A percentile compares a stretch with the other conserved stretches of the same genome.
phyloP scores from a whole-genome alignment of 495 filamentous ascomycete species.

The Penicillium bovifimosum region DNA sequence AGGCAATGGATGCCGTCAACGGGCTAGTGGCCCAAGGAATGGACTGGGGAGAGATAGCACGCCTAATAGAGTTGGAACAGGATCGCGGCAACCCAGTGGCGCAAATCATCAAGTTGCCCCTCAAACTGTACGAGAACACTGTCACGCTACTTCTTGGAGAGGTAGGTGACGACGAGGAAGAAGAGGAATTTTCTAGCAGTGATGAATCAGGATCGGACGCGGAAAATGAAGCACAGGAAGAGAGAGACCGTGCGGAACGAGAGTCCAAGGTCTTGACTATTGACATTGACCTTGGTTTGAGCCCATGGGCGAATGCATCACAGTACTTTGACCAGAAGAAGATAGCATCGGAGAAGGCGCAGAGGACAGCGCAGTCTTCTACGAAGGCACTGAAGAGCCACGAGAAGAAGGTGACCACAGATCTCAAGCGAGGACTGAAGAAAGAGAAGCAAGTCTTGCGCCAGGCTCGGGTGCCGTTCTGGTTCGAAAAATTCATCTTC shows the following conservation, averaged over 20 bases:
- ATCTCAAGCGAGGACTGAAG: constrained; percentile 80
- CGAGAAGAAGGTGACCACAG: constrained; percentile 77
- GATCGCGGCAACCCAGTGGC: constrained; percentile 77
- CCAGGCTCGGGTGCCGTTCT: constrained; percentile 72
- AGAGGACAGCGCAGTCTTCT: constrained; percentile 79
- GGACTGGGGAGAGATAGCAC: constrained; percentile 92
- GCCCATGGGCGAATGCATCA: constrained; percentile 81
- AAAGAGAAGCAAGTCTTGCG: constrained; percentile 87
- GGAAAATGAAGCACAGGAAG: constrained; percentile 43
- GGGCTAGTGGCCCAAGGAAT: constrained; percentile 84
- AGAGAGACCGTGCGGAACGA: constrained; percentile 30
- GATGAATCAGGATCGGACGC: constrained; percentile 61
- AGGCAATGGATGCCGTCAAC: constrained; percentile 87
- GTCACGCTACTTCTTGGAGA: constrained; percentile 76
- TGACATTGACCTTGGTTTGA: constrained; percentile 77
- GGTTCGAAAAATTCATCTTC: constrained; percentile 95
- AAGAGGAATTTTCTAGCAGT: constrained; percentile 48
- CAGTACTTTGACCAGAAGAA: constrained; percentile 90
- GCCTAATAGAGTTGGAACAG: constrained; percentile 82
- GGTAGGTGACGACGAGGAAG: constrained; percentile 53
- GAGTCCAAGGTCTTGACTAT: constrained; percentile 49
- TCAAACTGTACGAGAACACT: constrained; percentile 85
- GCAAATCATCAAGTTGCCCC: constrained; percentile 75
- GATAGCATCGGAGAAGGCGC: constrained; percentile 73
- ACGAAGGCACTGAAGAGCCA: constrained; percentile 80